Percentiles rank a stretch among this genome's conserved stretches.
phyloP scores from a whole-genome alignment of 1,139 yeast genomes.

The Yamadazyma taylorii region DNA sequence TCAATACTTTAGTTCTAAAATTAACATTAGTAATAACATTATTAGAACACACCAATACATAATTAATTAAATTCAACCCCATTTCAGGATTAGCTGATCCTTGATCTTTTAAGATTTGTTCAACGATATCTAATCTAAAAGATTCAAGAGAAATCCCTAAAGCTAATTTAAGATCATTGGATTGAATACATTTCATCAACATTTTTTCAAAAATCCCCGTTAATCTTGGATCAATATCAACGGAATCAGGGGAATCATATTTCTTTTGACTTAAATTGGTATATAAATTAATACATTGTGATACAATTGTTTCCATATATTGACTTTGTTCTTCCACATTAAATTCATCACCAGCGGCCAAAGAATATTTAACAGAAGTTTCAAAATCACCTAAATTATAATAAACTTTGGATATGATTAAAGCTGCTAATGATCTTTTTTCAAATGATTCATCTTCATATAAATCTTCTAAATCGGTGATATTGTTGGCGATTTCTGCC shows the following conservation, averaged over 20 bases:
- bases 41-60: constrained; percentile 75
- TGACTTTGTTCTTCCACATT: constrained; percentile 76
- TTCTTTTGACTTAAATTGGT: constrained; percentile 61
- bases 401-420: constrained; percentile 90
- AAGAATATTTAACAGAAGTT: constrained; percentile 83
- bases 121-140: constrained; percentile 79
- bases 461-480: constrained; percentile 84
- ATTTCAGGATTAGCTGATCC: constrained; percentile 38
- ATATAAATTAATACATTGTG: constrained; percentile 86
- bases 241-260: constrained; percentile 30
- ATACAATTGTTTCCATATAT: constrained; percentile 89
- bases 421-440: constrained; percentile 81
- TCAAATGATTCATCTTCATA: constrained; percentile 82
- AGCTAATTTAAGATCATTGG: constrained; percentile 77
- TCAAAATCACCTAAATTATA: constrained; percentile 95
- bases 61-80: constrained; percentile 61
- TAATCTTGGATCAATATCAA: constrained; percentile 61
- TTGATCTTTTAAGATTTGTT: constrained; percentile 54
- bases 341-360: constrained; percentile 80
- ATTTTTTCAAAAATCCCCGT: constrained; percentile 76
- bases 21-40: constrained; percentile 57
- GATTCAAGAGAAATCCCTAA: constrained; percentile 91
- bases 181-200: constrained; percentile 74
- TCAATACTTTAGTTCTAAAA: constrained; percentile 66
- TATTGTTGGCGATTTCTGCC: constrained; percentile 95